Conservation (phyloP, 1,284 basidiomycete species). For the Earliella scabrosa region DNA sequence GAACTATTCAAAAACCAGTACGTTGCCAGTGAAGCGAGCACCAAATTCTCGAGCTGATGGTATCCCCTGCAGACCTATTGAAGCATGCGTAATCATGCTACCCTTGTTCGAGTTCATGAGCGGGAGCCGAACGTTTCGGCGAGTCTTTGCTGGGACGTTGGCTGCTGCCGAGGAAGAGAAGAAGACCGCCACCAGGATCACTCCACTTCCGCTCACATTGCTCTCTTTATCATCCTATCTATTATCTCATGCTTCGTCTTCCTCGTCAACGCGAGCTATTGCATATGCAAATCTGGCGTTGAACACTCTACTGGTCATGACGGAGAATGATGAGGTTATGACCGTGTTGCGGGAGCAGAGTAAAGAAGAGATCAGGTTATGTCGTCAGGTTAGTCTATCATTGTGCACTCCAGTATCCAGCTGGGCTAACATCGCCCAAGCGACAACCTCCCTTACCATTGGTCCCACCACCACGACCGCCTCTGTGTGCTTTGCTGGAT, state of each 20-base stretch:
- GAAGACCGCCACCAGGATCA: slow-evolving; percentile 32
- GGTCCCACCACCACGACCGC: slow-evolving; percentile 42
- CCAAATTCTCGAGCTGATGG: not conserved
- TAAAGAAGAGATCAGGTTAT: slow-evolving; percentile 50
- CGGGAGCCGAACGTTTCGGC: slow-evolving; percentile 50
- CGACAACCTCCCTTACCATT: slow-evolving; percentile 55
- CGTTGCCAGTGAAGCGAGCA: slow-evolving; percentile 21
- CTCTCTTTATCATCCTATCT: slow-evolving; percentile 65
- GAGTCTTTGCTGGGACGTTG: slow-evolving; percentile 46
- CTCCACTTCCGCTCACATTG: slow-evolving; percentile 44
- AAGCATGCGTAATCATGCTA: slow-evolving; percentile 59
- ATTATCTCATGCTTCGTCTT: slow-evolving; percentile 64
- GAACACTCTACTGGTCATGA: slow-evolving; percentile 52
- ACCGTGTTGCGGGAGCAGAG: slow-evolving; percentile 45
- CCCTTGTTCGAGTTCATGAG: slow-evolving; percentile 63
- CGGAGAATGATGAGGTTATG: slow-evolving; percentile 53
- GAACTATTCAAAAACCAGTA: slow-evolving; percentile 63
- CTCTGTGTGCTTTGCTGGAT: slow-evolving; percentile 61
- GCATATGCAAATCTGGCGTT: slow-evolving; percentile 63
- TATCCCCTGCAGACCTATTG: slow-evolving; percentile 52
- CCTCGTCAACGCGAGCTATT: slow-evolving; percentile 55
- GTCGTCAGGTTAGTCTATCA: slow-evolving; percentile 61
- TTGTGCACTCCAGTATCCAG: not conserved
- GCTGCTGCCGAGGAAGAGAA: slow-evolving; percentile 26
- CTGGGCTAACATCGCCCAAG: slow-evolving; percentile 32